Conservation (phyloP, 352 stramenopile genomes). For the Blastocystis sp. region DNA sequence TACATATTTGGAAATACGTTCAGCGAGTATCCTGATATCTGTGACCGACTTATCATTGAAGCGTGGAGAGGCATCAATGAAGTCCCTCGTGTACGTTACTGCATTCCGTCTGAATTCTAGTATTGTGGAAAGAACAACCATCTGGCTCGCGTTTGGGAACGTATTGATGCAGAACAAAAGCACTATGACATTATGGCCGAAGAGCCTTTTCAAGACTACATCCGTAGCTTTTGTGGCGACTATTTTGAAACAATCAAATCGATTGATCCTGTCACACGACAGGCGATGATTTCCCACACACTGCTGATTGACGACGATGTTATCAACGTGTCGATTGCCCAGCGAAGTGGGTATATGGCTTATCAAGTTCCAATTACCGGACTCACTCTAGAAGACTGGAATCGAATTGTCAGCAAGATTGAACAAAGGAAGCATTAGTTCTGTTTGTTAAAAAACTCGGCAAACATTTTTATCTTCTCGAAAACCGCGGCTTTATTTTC, state of each 20-base stretch:
- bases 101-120: background rate
- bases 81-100: background rate
- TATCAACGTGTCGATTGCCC: constrained; percentile 22
- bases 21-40: constrained; percentile 36
- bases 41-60: constrained; percentile 53
- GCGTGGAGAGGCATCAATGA: background rate
- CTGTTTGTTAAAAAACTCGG: background rate
- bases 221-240: background rate
- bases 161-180: constrained; percentile 18
- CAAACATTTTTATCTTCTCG: no score
- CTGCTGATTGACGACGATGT: constrained; percentile 41
- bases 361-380: constrained; percentile 32
- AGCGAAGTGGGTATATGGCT: constrained; percentile 25
- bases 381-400: constrained; percentile 18
- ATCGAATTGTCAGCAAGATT: background rate
- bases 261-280: constrained; percentile 22
- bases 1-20: constrained; percentile 58
- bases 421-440: background rate
- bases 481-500: background rate
- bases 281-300: constrained; percentile 51
- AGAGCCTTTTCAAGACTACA: constrained; percentile 13
- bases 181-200: constrained; percentile 9
- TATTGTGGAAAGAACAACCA: constrained; percentile 56
- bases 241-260: constrained; percentile 25
- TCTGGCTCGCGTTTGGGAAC: constrained; percentile 37